Conservation (phyloP, 441 rosid genomes). For the Geranium incanum region DNA sequence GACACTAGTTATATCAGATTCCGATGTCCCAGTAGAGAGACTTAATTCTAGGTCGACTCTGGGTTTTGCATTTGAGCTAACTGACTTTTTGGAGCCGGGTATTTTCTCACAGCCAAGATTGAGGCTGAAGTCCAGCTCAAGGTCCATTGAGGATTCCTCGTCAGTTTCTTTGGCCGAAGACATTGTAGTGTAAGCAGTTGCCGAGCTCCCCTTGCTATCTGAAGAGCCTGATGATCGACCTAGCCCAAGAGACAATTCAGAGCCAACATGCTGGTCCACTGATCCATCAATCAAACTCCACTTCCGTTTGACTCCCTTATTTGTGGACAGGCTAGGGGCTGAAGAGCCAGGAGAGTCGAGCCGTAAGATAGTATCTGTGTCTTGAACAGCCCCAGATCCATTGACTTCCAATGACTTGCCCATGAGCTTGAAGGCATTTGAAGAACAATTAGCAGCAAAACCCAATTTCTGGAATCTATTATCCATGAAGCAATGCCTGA, state of each 20-base stretch:
- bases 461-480: constrained; percentile 40
- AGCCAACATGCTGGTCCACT: constrained; percentile 40
- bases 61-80: constrained; percentile 32
- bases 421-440: constrained; percentile 46
- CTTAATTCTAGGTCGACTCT: constrained; percentile 69
- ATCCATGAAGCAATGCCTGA: constrained; percentile 43
- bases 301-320: constrained; percentile 69
- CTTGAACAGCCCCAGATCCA: constrained; percentile 24
- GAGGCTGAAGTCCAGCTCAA: constrained; percentile 71
- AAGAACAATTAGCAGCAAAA: constrained; percentile 40
- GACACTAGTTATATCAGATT: constrained; percentile 58
- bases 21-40: constrained; percentile 58
- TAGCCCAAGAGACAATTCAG: constrained; percentile 67
- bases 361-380: constrained; percentile 39
- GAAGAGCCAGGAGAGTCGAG: constrained; percentile 66
- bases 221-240: constrained; percentile 75
- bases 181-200: constrained; percentile 60
- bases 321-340: constrained; percentile 26
- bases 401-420: constrained; percentile 41
- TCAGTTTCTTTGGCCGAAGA: constrained; percentile 86
- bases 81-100: constrained; percentile 32
- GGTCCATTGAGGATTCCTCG: constrained; percentile 82
- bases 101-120: constrained; percentile 69
- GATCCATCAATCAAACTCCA: constrained; percentile 49
- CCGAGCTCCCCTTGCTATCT: constrained; percentile 82